Conservation (phyloP, 2,329 filamentous ascomycete genomes). For the Pezicula neosporulosa region DNA sequence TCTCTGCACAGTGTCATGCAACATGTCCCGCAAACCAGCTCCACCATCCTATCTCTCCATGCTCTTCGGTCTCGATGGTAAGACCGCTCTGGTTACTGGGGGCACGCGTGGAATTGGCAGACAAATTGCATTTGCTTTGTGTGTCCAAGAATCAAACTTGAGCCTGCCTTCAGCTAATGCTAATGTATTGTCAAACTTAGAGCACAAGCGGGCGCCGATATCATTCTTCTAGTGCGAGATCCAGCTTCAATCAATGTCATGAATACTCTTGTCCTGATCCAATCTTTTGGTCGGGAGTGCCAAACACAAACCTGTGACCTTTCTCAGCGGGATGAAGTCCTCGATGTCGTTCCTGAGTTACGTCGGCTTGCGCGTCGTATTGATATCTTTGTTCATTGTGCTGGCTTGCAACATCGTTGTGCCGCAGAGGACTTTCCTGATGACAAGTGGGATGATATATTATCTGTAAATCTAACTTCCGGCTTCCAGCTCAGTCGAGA, state of each 20-base stretch:
- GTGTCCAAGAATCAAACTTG: background rate
- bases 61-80: constrained; percentile 80
- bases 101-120: constrained; percentile 73
- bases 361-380: constrained; percentile 37
- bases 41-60: constrained; percentile 28
- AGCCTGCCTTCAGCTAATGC: constrained; percentile 5
- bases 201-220: constrained; percentile 34
- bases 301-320: constrained; percentile 9
- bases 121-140: constrained; percentile 27
- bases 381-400: constrained; percentile 43
- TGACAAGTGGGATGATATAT: constrained; percentile 36
- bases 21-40: background rate
- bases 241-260: constrained; percentile 9
- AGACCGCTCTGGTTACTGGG: constrained; percentile 78
- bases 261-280: constrained; percentile 7
- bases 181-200: constrained; percentile 1
- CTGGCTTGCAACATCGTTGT: constrained; percentile 34
- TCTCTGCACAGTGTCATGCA: background rate
- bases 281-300: constrained; percentile 4
- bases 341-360: constrained; percentile 27
- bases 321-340: constrained; percentile 2
- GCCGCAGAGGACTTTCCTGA: constrained; percentile 34
- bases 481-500: constrained; percentile 11
- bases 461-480: constrained; percentile 30
- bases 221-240: constrained; percentile 14